phyloP scores from a whole-genome alignment of 75 land plant genomes.

The Pinus taeda region DNA sequence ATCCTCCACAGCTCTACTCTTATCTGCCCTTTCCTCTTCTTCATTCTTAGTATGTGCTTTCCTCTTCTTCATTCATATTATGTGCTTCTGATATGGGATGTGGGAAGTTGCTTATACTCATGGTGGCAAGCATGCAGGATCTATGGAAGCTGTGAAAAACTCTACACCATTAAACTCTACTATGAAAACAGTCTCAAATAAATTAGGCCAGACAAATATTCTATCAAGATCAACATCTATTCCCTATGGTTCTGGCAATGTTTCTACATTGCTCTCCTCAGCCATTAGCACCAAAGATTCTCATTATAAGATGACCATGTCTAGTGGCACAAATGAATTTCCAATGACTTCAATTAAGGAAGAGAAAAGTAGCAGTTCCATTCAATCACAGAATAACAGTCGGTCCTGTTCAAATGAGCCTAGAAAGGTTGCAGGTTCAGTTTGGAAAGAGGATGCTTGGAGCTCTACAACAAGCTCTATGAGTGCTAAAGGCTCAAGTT shows the following conservation, averaged over 20 bases:
- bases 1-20: no score
- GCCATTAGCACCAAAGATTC: conserved; percentile 30
- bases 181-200: conserved; percentile 35
- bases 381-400: conserved; percentile 86
- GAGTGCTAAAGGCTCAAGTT: conserved; percentile 29
- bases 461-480: conserved; percentile 54
- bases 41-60: no score
- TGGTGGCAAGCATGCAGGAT: conserved; percentile 32
- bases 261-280: conserved; percentile 17
- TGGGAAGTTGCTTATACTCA: conserved; percentile 36
- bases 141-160: conserved; percentile 37
- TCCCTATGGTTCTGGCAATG: conserved; percentile 23
- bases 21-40: no score
- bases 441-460: conserved; percentile 77
- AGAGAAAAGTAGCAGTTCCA: conserved; percentile 88
- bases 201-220: conserved; percentile 35
- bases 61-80: no score
- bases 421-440: conserved; percentile 41
- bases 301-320: conserved; percentile 13
- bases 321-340: conserved; percentile 29
- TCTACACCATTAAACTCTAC: conserved; percentile 35
- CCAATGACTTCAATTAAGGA: conserved; percentile 44
- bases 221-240: conserved; percentile 30
- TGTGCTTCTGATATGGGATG: no score
- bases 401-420: conserved; percentile 79